Base-by-base conservation (phyloP, 148 eudicot genomes). In the Suaeda aralocaspica region DNA sequence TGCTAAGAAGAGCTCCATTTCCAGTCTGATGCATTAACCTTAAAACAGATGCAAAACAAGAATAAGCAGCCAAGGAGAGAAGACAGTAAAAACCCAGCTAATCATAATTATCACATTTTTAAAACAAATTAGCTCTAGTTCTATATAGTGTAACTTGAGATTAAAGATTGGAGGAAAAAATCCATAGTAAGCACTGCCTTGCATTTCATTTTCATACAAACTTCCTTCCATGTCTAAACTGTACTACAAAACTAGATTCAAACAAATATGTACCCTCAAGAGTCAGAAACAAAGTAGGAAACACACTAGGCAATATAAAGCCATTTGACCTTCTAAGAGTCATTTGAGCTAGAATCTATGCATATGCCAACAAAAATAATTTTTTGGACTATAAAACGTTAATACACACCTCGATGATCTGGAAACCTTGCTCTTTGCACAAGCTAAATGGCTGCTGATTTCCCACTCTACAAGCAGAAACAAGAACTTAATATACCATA, bases 1-100 rank as follows among this genome's bases (percentile, higher is more conserved):
- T 94, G 96, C 82, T 91, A 63, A 94, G 81, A 64, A 87, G 82
- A 68, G 92, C 83, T 79, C 98, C 91, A 75, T 80, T 91, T 55
- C 98, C 98, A 94, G 75, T 94, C 98, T 59, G 98, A 94, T 78
- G 97, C 84, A 80, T 89, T 94, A 62, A 94, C 90, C 98, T 94
- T 75, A 68, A 72, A 73, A 70, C 24, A 72, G 62, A 52, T 9
- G 9, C 24, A 30, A 29, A 6, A 72, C 22, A 41, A 22, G 26
- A 52, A 1, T 31, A 52, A 34, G 58, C 26, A 49, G 44, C 42
- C 48, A 60, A 60, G 13, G 74, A 51, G 60, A 26, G 58, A 19
- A 33, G 53, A 44, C 53, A 31, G 22, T 15, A 72, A 51, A 14
- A 18, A 21, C 41, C 61, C 68, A 36, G 2, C 4, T 15, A 5